Evolutionary conservation across 2,329 filamentous ascomycete species (phyloP), one percentile per base, ranked within the genome.

Genomic region (Verticillium tricorpus): DNA sequence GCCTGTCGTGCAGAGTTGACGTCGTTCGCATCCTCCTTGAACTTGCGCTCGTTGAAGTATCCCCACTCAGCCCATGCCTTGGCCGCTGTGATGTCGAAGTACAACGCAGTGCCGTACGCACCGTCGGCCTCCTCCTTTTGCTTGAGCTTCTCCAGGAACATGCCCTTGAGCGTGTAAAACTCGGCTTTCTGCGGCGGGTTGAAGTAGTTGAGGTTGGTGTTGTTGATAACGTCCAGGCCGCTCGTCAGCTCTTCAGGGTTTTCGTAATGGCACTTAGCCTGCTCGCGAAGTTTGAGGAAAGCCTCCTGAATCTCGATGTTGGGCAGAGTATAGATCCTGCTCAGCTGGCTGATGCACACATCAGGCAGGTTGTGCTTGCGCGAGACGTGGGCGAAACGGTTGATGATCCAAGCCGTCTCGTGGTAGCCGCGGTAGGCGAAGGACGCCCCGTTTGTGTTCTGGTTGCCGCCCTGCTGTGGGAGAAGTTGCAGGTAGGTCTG

Each of bases 61-160:
- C 95, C 95, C 95, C 95, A 99, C 78, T 99, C 95, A 17, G 95
- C 94, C 95, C 95, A 99, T 3, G 95, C 95, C 77, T 99, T 99
- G 4, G 95, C 91, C 58, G 97, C 86, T 68, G 93, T 90, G 68
- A 99, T 92, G 69, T 99, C 96, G 69, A 97, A 98, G 78, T 94
- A 98, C 63, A 99, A 77, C 0, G 95, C 96, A 58, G 93, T 96
- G 58, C 95, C 95, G 72, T 96, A 99, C 0, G 96, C 94, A 63
- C 92, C 89, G 68, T 97, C 93, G 5, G 95, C 93, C 64, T 99
- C 95, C 3, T 91, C 89, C 72, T 93, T 93, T 69, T 97, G 91
- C 61, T 89, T 89, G 11, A 99, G 84, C 75, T 97, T 97, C 73
- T 96, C 95, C 55, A 98, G 80, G 82, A 99, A 99, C 95, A 99